phyloP scores from a whole-genome alignment of 805 yeast genomes.

The Novakomyces olei region DNA sequence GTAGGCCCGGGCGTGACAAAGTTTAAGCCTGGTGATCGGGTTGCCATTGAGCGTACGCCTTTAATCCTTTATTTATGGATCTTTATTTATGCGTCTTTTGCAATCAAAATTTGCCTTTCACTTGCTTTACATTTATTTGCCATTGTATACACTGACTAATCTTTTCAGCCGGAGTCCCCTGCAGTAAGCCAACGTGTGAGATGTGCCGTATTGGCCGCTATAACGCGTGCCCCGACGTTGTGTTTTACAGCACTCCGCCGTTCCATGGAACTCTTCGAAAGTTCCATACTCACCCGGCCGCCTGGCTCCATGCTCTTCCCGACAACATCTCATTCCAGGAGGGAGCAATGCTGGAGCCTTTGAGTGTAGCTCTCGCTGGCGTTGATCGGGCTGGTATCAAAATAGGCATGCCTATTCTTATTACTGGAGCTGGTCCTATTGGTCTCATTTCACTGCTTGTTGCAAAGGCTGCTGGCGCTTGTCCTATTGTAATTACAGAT shows the following conservation, averaged over 20 bases:
- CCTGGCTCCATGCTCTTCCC: constrained; percentile 18
- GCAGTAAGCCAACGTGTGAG: constrained; percentile 17
- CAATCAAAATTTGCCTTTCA: no score
- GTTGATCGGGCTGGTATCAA: constrained; percentile 25
- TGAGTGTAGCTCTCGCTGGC: constrained; percentile 32
- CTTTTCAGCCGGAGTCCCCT: constrained; percentile 35
- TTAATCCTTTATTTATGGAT: no score
- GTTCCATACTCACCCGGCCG: constrained; percentile 18
- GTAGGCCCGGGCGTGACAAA: constrained; percentile 28
- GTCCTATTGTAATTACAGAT: constrained; percentile 31
- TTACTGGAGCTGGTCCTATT: constrained; percentile 41
- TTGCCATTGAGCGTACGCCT: constrained; percentile 19
- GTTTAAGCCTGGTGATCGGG: constrained; percentile 28
- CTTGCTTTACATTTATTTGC: no score
- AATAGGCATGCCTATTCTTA: constrained; percentile 27
- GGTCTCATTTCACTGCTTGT: constrained; percentile 28
- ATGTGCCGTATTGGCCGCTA: constrained; percentile 16
- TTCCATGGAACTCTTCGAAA: constrained; percentile 17
- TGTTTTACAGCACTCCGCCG: constrained; percentile 20
- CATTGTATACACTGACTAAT: no score
- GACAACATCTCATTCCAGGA: constrained; percentile 24
- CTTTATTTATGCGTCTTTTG: no score
- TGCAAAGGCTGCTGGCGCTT: constrained; percentile 32
- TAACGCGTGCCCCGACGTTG: constrained; percentile 18
- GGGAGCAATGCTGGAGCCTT: constrained; percentile 36